Conservation (phyloP, 257 asterid genomes). For the Ilex asprella region DNA sequence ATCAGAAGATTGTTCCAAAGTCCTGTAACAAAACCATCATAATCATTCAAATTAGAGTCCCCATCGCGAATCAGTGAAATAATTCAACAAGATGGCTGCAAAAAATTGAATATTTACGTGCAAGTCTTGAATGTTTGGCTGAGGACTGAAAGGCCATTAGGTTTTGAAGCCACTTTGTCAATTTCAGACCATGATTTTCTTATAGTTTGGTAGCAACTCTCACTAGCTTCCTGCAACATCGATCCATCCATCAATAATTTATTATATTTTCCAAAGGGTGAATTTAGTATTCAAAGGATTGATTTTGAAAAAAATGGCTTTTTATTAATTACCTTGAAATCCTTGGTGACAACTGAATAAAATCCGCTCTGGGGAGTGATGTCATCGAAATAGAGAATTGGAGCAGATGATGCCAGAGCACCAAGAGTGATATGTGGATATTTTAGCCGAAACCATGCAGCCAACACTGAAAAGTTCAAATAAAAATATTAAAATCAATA, state of each 20-base stretch:
- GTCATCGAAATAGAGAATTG: constrained; percentile 64
- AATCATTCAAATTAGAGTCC: neutral
- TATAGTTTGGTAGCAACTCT: constrained; percentile 41
- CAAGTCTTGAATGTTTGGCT: constrained; percentile 50
- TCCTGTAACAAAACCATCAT: constrained; percentile 18
- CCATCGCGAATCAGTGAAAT: neutral
- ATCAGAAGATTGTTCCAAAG: constrained; percentile 25
- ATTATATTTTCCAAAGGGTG: neutral
- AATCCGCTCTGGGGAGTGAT: constrained; percentile 63
- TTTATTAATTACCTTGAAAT: constrained; percentile 47
- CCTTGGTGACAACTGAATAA: constrained; percentile 37
- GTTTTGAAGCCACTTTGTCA: constrained; percentile 45
- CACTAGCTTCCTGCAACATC: constrained; percentile 45
- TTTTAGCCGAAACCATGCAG: constrained; percentile 79
- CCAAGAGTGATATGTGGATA: constrained; percentile 79
- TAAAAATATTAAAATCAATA: neutral
- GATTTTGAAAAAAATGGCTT: neutral
- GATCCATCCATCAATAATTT: neutral
- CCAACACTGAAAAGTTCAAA: constrained; percentile 41
- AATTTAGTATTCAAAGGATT: neutral
- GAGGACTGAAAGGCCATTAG: constrained; percentile 47
- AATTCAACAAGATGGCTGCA: neutral
- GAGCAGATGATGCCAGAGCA: constrained; percentile 82
- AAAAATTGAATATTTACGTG: constrained; percentile 28
- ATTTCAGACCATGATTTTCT: constrained; percentile 60